Base-by-base conservation (phyloP, 805 yeast genomes). In the Pichia ethanolica region DNA sequence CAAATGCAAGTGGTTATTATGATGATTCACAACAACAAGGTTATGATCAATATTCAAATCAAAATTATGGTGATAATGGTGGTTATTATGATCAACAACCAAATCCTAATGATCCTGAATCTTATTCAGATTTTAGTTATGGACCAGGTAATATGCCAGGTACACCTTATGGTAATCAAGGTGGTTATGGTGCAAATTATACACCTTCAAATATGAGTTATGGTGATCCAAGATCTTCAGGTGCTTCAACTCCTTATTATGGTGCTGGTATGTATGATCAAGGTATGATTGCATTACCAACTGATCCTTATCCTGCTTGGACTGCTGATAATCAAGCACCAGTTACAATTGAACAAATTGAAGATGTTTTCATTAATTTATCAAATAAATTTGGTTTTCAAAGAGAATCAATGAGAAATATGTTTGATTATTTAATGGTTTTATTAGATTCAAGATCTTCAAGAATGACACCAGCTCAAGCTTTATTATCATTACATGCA, bases 261-360 rank as follows among this genome's bases (percentile, higher is more conserved):
- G 69, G 69, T 44, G 71, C 69, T 35, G 55, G 49, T 45, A 69
- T 69, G 46, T 67, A 67, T 53, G 72, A 67, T 53, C 68, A 68
- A 57, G 73, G 72, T 42, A 71, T 71, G 67, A 75, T 82, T 75
- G 83, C 88, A 66, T 59, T 84, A 71, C 76, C 95, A 59, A 81
- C 89, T 42, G 93, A 93, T 68, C 99, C 99, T 35, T 93, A 91
- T 68, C 99, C 99, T 41, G 98, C 99, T 46, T 93, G 99, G 99
- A 87, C 97, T 28, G 95, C 95, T 43, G 98, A 93, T 69, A 90
- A 86, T 50, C 91, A 86, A 67, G 89, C 91, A 28, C 95, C 95
- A 11, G 83, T 85, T 50, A 75, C 88, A 44, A 77, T 86, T 48
- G 93, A 86, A 68, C 91, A 86, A 66, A 83, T 86, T 64, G 95